Percentiles rank a stretch among this genome's conserved stretches.
Conservation (phyloP, 2,329 filamentous ascomycete genomes). For the Hyphodiscus sp. region DNA sequence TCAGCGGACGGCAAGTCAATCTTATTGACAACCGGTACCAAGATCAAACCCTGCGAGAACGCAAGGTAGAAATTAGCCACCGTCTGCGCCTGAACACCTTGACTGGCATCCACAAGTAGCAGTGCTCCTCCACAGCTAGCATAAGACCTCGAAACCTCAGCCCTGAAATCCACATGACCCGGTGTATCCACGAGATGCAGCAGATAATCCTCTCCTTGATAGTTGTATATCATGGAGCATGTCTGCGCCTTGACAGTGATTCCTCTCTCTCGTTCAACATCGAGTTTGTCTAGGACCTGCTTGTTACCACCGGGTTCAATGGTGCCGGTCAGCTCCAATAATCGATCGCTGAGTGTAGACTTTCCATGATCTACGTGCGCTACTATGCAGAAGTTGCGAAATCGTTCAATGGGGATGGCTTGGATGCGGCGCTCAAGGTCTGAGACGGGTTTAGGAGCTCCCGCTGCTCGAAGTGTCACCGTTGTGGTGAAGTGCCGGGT, state of each 20-base stretch:
- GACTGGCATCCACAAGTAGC: slow-evolving; percentile 89
- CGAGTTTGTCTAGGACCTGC: slow-evolving; percentile 93
- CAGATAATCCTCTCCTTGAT: slow-evolving; percentile 81
- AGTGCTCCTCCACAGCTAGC: slow-evolving; percentile 91
- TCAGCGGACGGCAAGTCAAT: slow-evolving; percentile 89
- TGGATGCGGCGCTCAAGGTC: slow-evolving; percentile 56
- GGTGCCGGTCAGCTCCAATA: slow-evolving; percentile 90
- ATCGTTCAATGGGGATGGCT: slow-evolving; percentile 71
- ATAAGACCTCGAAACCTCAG: slow-evolving; percentile 92
- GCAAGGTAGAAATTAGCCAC: slow-evolving; percentile 98
- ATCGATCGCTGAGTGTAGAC: slow-evolving; percentile 85
- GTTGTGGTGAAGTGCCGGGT: slow-evolving; percentile 24
- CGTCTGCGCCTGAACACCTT: slow-evolving; percentile 95
- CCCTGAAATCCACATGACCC: slow-evolving; percentile 94
- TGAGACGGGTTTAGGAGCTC: slow-evolving; percentile 27
- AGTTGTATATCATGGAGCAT: slow-evolving; percentile 92
- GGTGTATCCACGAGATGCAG: slow-evolving; percentile 95
- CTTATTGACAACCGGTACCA: slow-evolving; percentile 95
- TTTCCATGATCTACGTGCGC: slow-evolving; percentile 99
- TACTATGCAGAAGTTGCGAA: slow-evolving; percentile 96
- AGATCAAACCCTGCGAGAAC: slow-evolving; percentile 79
- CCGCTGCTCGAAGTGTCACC: slow-evolving; percentile 23
- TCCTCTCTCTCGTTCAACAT: slow-evolving; percentile 90
- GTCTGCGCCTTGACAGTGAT: slow-evolving; percentile 99
- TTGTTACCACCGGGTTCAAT: slow-evolving; percentile 83